Evolutionary conservation across 495 filamentous ascomycete species (phyloP), one percentile per base, ranked within the genome.

Genomic region (Glarea lozoyensis): DNA sequence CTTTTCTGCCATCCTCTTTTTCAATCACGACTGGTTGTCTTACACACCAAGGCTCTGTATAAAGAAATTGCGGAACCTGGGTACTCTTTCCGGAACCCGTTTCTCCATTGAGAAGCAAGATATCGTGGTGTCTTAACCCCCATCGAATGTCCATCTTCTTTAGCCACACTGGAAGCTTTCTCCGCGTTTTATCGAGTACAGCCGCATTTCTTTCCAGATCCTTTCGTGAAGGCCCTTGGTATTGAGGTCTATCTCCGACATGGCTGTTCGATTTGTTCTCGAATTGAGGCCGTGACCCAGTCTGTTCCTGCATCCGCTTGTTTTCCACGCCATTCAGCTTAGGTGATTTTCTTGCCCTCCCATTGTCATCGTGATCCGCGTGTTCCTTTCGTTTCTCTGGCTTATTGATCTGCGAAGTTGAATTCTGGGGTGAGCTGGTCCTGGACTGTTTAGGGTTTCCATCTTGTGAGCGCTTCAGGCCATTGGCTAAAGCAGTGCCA

Each of bases 11-110:
- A 42, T 65, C 56, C 30, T 64, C 42, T 23, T 58, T 43, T 4
- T 59, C 52, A 15, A 81, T 55, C 33, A 60, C 72, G 17, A 75
- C 66, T 23, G 59, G 73, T 34, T 64, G 67, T 45, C 68, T 70
- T 37, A 69, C 74, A 57, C 84, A 90, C 86, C 90, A 97, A 16
- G 72, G 61, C 49, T 95, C 84, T 4, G 30, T 47, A 27, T 80
- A 70, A 12, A 99, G 65, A 34, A 94, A 95, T 50, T 97, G 93
- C 0, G 89, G 90, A 10, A 95, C 82, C 59, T 99, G 93, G 0
- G 93, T 99, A 68, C 82, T 88, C 64, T 99, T 99, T 54, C 93
- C 93, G 25, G 83, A 89, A 59, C 93, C 93, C 1, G 93, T 99
- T 54, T 95, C 89, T 62, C 93, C 93, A 17, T 90, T 79, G 21